Evolutionary conservation across 257 asterid genomes (phyloP), one percentile per base, ranked within the genome.

Genomic region (Linaria vulgaris): DNA sequence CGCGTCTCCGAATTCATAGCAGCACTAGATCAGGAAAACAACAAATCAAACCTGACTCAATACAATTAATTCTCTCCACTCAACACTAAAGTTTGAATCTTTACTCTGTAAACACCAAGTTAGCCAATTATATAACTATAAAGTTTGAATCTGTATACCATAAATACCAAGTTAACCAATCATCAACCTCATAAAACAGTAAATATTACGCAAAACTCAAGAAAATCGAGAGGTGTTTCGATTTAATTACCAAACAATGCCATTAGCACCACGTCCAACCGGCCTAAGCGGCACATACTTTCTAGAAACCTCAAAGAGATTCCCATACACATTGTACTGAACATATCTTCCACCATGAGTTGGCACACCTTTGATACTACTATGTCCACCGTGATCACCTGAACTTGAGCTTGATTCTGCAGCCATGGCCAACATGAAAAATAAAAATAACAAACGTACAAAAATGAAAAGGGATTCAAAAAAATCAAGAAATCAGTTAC

Each of bases 1-100:
- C 79, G 90, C n/a, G 97, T 94, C 82, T 85, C 97, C 31, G 95
- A 81, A 85, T 94, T 94, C 68, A 82, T 56, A 77, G 96, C 99
- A 52, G 99, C 95, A 72, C 99, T 94, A 66, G 43, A 75, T 23
- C 77, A 63, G 70, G 79, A 24, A 63, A 73, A 60, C 19, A 14
- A n/a, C 9, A 25, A 12, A 46, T 24, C 21, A 44, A n/a, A n/a
- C n/a, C n/a, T n/a, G 1, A 30, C 13, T 49, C 15, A 6, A 14
- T 24, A 56, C 60, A 60, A 17, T 25, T 16, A 52, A 25, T 56
- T 13, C 51, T 19, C 51, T 46, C 23, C 53, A n/a, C 22, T n/a
- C 9, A 47, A 47, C 10, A 47, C 16, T 47, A 47, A 24, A 56
- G 11, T 30, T 15, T 20, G 30, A 52, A 44, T 52, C 34, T 12